Evolutionary conservation across 2,329 filamentous ascomycete species (phyloP), one percentile per base, ranked within the genome.

Genomic region (Aspergillus novoparasiticus): DNA sequence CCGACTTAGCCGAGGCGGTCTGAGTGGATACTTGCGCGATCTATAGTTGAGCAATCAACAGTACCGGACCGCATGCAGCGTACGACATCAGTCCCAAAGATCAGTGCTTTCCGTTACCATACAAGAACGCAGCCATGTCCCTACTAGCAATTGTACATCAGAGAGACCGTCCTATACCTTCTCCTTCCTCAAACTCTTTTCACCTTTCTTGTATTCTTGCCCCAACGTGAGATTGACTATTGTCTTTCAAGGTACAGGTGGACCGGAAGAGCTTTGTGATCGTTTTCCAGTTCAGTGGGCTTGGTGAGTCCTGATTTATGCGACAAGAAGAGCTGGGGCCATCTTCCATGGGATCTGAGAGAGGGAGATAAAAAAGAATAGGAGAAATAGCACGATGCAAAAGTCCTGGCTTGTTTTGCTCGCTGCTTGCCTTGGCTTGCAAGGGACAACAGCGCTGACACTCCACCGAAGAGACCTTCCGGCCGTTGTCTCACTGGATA

Each of bases 401-500:
- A 39, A 36, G 36, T 58, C 59, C 56, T 36, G 65, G 58, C 57
- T 64, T 56, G 59, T 53, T 26, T 43, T 65, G 19, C 53, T 71
- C n/a, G 53, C 57, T 46, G 50, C 51, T 63, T 64, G 64, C 65
- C 56, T 71, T 63, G 54, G 67, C 36, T 26, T 64, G 55, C 54
- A 67, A 62, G 21, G 64, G 46, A 41, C 60, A 61, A 43, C 61
- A 62, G 66, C 73, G 1, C 67, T 81, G 30, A 66, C 69, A 43
- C 72, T 80, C 21, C 69, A 74, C 48, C 58, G 72, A 61, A 67
- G 77, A 65, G 74, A 75, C 57, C 59, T 60, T n/a, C 82, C 84
- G 4, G 77, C 75, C 57, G 84, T 85, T 16, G 74, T 86, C 23
- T 73, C 79, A 16, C 76, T 86, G 59, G 80, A 83, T 58, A 85